Evolutionary conservation across 371 early-diverging fungal species (phyloP).

Genomic region (Mucor piriformis): DNA sequence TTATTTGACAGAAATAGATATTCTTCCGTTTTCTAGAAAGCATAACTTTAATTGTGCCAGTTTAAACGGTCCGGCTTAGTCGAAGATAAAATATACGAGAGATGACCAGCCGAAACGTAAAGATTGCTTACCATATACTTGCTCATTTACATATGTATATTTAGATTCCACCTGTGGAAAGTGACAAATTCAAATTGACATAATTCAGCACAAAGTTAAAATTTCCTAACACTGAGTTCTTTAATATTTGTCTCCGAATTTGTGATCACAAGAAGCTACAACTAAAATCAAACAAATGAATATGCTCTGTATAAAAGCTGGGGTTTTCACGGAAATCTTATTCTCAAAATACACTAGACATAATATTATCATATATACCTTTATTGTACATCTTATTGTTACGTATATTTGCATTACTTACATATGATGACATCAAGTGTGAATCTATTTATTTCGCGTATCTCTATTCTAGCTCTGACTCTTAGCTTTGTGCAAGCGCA

Average conservation of each 20-base stretch:
- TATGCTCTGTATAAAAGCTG: neutral
- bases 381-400: neutral
- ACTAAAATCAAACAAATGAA: neutral
- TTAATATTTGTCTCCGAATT: neutral
- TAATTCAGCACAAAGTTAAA: neutral
- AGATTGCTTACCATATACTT: no score
- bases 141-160: neutral
- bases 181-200: neutral
- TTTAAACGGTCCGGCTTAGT: no score
- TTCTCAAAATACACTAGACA: no score
- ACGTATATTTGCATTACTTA: neutral
- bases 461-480: neutral
- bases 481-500: neutral
- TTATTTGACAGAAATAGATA: neutral
- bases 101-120: no score
- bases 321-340: no score
- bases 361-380: neutral
- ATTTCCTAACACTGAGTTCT: neutral
- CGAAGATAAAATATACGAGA: no score
- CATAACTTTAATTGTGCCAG: neutral
- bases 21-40: no score
- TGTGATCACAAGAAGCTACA: neutral
- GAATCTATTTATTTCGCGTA: neutral
- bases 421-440: neutral
- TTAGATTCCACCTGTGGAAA: neutral